Conservation (phyloP, 345 rosid species). For the Brassica incana region DNA sequence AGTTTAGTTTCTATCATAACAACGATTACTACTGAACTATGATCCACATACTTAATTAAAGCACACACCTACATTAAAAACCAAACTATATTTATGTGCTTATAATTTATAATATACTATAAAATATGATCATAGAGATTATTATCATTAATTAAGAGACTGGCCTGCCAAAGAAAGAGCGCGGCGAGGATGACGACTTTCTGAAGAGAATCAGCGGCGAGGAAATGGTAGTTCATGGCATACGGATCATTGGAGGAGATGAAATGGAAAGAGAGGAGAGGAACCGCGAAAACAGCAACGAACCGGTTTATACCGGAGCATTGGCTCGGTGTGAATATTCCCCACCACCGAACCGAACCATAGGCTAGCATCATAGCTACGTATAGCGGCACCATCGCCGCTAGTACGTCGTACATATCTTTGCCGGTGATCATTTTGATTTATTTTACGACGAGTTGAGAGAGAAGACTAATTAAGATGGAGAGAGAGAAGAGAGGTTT, state of each 20-base stretch:
- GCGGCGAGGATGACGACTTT: constrained; percentile 70
- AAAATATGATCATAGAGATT: background rate
- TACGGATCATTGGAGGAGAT: constrained; percentile 72
- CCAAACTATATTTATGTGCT: background rate
- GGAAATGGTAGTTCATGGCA: constrained; percentile 80
- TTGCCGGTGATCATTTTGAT: constrained; percentile 63
- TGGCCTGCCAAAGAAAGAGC: constrained; percentile 65
- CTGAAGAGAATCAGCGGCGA: constrained; percentile 81
- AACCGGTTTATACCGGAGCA: constrained; percentile 89
- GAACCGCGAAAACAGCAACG: constrained; percentile 85
- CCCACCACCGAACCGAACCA: constrained; percentile 93
- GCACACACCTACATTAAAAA: background rate
- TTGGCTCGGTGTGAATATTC: constrained; percentile 79
- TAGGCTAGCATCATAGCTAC: constrained; percentile 90
- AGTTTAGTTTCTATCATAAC: background rate
- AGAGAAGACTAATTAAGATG: constrained; percentile 2
- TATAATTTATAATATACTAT: background rate
- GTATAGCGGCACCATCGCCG: constrained; percentile 81
- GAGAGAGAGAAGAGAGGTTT: background rate
- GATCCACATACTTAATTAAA: background rate
- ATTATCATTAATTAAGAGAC: constrained; percentile 6
- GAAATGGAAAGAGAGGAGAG: constrained; percentile 82
- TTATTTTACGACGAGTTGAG: constrained; percentile 19
- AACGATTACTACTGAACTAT: background rate
- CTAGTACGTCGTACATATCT: constrained; percentile 77